Base-by-base conservation (phyloP, 2,329 filamentous ascomycete genomes). In the Fusarium coffeatum region DNA sequence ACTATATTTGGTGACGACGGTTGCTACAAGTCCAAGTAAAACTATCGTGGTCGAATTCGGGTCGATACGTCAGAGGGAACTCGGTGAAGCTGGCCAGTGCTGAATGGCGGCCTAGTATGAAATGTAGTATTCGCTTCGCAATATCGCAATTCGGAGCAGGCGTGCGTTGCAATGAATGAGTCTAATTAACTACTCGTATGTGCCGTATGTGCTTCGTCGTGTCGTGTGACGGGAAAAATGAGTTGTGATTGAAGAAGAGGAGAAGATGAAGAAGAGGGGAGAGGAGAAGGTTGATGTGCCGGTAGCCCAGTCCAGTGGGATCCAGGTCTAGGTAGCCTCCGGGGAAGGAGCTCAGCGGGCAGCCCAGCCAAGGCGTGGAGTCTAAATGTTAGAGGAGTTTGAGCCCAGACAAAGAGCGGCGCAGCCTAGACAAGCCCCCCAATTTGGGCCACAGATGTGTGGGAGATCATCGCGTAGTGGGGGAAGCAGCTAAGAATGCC, bases 51-150 rank as follows among this genome's bases (percentile, higher is more conserved):
- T 67, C 30, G 58, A 56, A 49, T 54, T 68, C 30, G 45, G 30
- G 15, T 47, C 48, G 28, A 61, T 71, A 71, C 68, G 68, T 69
- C 64, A 71, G 68, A 58, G 51, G 43, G 50, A 40, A 68, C 59
- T 55, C 59, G 68, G 68, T 71, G 68, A 66, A 69, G 68, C 47
- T 66, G 68, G 46, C 30, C 40, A 50, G 55, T 16, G 54, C 34
- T 20, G 20, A 54, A 61, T 61, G 61, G 58, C 46, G 57, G 55
- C 54, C 59, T 45, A 64, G 45, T 54, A 37, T 37, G 34, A 37
- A 37, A 37, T 37, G 34, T 7, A 30, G 45, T 64, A 22, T 45
- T 42, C 23, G 23, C 27, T 64, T 51, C 28, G 62, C 43, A 59
- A 43, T 28, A 64, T 50, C 59, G 64, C 59, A 47, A 56, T 49